Conservation (phyloP, 2,329 filamentous ascomycete species). For the Onygena corvina region DNA sequence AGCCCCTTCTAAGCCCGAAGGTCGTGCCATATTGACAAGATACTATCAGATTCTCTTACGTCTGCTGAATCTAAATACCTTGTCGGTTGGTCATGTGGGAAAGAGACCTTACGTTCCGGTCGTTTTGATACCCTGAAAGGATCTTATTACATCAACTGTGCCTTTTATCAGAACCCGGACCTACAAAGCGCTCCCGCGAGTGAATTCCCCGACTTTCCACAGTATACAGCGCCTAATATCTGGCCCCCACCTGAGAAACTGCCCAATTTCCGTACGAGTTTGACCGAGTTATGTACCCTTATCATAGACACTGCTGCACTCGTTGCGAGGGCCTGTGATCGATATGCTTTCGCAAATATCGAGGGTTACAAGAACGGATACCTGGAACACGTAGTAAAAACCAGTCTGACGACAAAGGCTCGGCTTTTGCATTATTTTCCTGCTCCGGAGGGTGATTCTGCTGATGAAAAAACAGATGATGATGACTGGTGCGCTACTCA, state of each 20-base stretch:
- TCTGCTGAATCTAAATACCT: conserved; percentile 44
- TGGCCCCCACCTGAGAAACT: conserved; percentile 64
- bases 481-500: conserved; percentile 83
- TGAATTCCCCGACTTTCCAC: conserved; percentile 50
- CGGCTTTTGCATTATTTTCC: conserved; percentile 90
- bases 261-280: conserved; percentile 60
- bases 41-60: conserved; percentile 29
- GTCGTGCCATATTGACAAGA: conserved; percentile 37
- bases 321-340: conserved; percentile 82
- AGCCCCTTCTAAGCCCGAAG: conserved; percentile 26
- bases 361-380: conserved; percentile 64
- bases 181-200: conserved; percentile 29
- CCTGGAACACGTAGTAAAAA: conserved; percentile 73
- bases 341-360: conserved; percentile 69
- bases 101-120: conserved; percentile 50
- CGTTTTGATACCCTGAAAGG: conserved; percentile 52
- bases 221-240: conserved; percentile 80
- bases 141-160: conserved; percentile 53
- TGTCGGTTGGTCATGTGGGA: conserved; percentile 53
- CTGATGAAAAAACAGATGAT: conserved; percentile 54
- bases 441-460: conserved; percentile 7
- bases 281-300: conserved; percentile 65
- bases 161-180: conserved; percentile 37
- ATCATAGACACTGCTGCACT: conserved; percentile 84
- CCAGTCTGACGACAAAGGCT: conserved; percentile 80